These are phyloP conservation scores for Tetracentron sinense DNA, from an alignment of 164 flowering plant genomes.

Conservation along the genomic window DNA sequence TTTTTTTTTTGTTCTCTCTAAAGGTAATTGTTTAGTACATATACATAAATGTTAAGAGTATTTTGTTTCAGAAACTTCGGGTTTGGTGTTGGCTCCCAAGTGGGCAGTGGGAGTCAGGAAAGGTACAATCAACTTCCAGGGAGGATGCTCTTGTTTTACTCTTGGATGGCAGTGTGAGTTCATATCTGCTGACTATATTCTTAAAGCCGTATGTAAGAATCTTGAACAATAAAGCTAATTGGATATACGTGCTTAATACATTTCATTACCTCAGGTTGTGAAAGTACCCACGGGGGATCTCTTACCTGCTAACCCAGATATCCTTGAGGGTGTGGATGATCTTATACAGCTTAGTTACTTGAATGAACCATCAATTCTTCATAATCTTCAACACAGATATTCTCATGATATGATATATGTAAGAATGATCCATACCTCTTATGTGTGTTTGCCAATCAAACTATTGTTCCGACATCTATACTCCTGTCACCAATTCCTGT, in stretches of 20 bases:
- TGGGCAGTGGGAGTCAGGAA: constrained; percentile 56
- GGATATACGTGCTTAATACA: neutral
- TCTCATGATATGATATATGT: constrained; percentile 53
- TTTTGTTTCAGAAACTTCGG: constrained; percentile 52
- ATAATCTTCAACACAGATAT: constrained; percentile 58
- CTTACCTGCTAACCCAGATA: constrained; percentile 68
- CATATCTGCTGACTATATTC: neutral
- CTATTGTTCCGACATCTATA: neutral
- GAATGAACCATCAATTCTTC: constrained; percentile 74
- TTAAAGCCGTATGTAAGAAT: neutral
- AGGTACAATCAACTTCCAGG: constrained; percentile 51
- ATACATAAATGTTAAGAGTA: neutral
- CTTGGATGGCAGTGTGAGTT: constrained; percentile 53
- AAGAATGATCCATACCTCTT: neutral
- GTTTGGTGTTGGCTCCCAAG: constrained; percentile 53
- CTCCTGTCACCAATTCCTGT: constrained; percentile 12
- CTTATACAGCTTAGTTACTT: constrained; percentile 67
- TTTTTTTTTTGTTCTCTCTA: neutral
- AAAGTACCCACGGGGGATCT: constrained; percentile 41
- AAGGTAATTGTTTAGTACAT: neutral
- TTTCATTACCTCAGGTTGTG: constrained; percentile 31
- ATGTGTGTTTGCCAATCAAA: neutral
- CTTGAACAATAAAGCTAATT: neutral
- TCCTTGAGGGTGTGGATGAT: constrained; percentile 70
- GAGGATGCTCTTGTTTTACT: constrained; percentile 43